Base-by-base conservation (phyloP, 148 eudicot genomes). In the Vaccinium darrowii region DNA sequence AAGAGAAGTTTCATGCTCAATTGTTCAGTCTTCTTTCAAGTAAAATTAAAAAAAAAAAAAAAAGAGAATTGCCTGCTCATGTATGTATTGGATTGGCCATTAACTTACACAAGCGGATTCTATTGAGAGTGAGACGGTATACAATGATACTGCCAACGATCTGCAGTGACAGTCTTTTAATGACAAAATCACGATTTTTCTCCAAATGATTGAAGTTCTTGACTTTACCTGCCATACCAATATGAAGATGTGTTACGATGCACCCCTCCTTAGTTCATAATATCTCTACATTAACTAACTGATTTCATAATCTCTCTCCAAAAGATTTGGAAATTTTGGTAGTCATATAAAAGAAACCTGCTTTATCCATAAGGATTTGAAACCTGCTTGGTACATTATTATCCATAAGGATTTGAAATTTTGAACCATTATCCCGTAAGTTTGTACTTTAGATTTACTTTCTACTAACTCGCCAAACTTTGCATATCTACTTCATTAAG, bases 1-100 rank as follows among this genome's bases (percentile, higher is more conserved):
- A 76, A 21, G 54, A 76, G 74, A 76, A n/a, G 57, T 19, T 50
- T n/a, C 21, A 50, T 76, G 80, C 75, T 69, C 72, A 7, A 65
- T 7, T 23, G 1, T 65, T n/a, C 23, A 19, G 23, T 75, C 52
- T 23, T 75, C 47, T 43, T 4, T 5, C 47, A 0, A 43, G 47
- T 43, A 43, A 43, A 43, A 43, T 4, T 5, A 43, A 43, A 43
- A 43, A 43, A 43, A 43, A 4, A 4, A 43, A 43, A 5, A 43
- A 43, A 5, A 43, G 47, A 23, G 78, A 47, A 14, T 75, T 47
- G n/a, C n/a, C 53, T 75, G 78, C 78, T 75, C 53, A 43, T 21
- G 8, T 30, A 15, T 73, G 36, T 36, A 36, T 73, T 73, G 76
- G 76, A 21, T 16, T 60, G 65, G 65, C 4, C 62, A 12, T 13